phyloP scores from a whole-genome alignment of 805 yeast species.

The Blastobotrys parvus region DNA sequence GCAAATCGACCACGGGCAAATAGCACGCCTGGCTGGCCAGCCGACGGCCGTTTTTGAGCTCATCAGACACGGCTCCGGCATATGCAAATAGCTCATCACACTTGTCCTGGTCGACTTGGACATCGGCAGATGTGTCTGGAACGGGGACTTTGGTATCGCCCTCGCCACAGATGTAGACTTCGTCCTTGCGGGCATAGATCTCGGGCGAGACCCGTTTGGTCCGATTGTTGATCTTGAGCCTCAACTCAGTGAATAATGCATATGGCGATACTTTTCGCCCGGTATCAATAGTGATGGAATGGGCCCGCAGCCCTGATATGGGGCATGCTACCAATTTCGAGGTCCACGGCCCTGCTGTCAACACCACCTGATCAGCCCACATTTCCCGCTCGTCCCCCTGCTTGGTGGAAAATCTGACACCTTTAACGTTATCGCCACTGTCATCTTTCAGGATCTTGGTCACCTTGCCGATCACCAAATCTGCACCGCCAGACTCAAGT shows the following conservation, averaged over 20 bases:
- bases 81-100: conserved; percentile 81
- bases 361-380: conserved; percentile 65
- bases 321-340: conserved; percentile 86
- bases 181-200: conserved; percentile 89
- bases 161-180: conserved; percentile 95
- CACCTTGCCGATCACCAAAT: conserved; percentile 77
- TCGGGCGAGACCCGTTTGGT: conserved; percentile 64
- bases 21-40: conserved; percentile 89
- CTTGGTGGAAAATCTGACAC: conserved; percentile 49
- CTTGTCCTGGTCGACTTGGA: conserved; percentile 74
- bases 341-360: conserved; percentile 96
- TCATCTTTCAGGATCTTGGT: conserved; percentile 54
- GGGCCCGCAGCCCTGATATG: conserved; percentile 88
- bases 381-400: conserved; percentile 28
- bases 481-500: conserved; percentile 74
- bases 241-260: conserved; percentile 89
- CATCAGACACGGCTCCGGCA: conserved; percentile 68
- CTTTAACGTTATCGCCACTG: conserved; percentile 59
- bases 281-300: conserved; percentile 86
- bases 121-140: conserved; percentile 92
- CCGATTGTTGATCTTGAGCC: conserved; percentile 37
- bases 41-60: conserved; percentile 64
- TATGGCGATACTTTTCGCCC: conserved; percentile 76
- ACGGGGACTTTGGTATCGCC: conserved; percentile 85
- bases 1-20: conserved; percentile 88